A percentile compares a stretch with the other conserved stretches of the same genome.
Evolutionary conservation across 148 eudicot species (phyloP).

Genomic region (Dysphania ambrosioides): DNA sequence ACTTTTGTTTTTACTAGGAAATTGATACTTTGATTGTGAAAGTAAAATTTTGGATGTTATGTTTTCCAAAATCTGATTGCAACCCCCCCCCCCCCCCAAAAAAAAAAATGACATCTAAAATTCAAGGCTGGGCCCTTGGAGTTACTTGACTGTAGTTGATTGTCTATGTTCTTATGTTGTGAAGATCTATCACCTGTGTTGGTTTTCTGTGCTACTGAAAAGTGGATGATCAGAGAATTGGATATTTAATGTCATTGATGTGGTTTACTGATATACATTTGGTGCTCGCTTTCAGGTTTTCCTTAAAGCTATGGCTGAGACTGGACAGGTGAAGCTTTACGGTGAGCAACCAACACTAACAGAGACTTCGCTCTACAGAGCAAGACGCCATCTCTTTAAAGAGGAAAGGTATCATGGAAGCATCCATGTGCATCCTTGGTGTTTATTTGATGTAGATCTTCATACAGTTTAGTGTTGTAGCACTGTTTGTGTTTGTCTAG

Average conservation of each 20-base stretch:
- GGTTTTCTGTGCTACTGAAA: not conserved
- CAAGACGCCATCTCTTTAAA: slow-evolving; percentile 89
- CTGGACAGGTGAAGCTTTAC: slow-evolving; percentile 91
- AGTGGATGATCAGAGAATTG: not conserved
- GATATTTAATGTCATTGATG: not conserved
- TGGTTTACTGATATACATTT: not conserved
- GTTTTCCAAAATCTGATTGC: not conserved
- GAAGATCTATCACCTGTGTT: not conserved
- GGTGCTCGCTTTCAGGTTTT: slow-evolving; percentile 54
- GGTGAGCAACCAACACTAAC: slow-evolving; percentile 90
- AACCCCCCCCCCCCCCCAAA: too few relatives aligned
- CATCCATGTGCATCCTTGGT: not conserved
- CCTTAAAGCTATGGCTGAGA: slow-evolving; percentile 99
- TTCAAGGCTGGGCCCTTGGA: not conserved
- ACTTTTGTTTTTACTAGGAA: not conserved
- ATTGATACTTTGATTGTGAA: not conserved
- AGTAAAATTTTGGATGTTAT: not conserved
- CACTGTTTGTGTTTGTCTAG: not conserved
- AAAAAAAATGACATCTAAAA: not conserved
- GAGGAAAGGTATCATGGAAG: slow-evolving; percentile 67
- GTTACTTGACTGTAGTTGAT: not conserved
- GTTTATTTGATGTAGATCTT: not conserved
- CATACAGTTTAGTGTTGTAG: not conserved
- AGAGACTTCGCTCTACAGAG: slow-evolving; percentile 86
- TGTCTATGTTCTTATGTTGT: not conserved